Evolutionary conservation across 441 rosid genomes (phyloP).

Genomic region (Eutrema salsugineum): DNA sequence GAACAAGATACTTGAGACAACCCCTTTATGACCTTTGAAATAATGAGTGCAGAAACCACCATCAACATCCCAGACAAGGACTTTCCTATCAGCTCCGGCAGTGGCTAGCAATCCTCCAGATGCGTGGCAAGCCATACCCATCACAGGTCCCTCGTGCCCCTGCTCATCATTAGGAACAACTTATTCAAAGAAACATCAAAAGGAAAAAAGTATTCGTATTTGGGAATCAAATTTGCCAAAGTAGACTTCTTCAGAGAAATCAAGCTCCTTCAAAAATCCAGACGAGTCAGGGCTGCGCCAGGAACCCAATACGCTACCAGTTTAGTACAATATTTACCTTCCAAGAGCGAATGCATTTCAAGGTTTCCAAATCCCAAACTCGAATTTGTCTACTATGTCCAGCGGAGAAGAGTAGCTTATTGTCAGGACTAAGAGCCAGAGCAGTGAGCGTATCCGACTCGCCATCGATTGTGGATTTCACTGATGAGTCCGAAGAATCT

Average conservation of each 20-base stretch:
- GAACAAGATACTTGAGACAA: slow-evolving; percentile 70
- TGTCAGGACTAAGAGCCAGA: slow-evolving; percentile 71
- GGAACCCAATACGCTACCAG: not conserved
- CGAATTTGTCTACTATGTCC: slow-evolving; percentile 87
- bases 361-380: slow-evolving; percentile 82
- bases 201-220: not conserved
- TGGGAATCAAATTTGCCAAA: not conserved
- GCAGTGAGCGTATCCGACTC: slow-evolving; percentile 72
- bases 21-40: slow-evolving; percentile 93
- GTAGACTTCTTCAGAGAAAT: not conserved
- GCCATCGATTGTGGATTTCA: slow-evolving; percentile 66
- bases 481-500: slow-evolving; percentile 50
- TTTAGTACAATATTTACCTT: slow-evolving; percentile 35
- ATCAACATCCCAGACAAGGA: slow-evolving; percentile 95
- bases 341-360: slow-evolving; percentile 87
- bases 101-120: slow-evolving; percentile 97
- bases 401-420: slow-evolving; percentile 79
- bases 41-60: slow-evolving; percentile 95
- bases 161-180: slow-evolving; percentile 29
- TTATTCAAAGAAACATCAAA: not conserved
- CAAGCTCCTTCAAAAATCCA: not conserved
- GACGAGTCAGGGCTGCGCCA: not conserved
- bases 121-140: slow-evolving; percentile 88
- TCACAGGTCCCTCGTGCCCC: slow-evolving; percentile 95
- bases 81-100: slow-evolving; percentile 98